phyloP scores from a whole-genome alignment of 768 basidiomycete genomes.

The Clavaria fumosa region DNA sequence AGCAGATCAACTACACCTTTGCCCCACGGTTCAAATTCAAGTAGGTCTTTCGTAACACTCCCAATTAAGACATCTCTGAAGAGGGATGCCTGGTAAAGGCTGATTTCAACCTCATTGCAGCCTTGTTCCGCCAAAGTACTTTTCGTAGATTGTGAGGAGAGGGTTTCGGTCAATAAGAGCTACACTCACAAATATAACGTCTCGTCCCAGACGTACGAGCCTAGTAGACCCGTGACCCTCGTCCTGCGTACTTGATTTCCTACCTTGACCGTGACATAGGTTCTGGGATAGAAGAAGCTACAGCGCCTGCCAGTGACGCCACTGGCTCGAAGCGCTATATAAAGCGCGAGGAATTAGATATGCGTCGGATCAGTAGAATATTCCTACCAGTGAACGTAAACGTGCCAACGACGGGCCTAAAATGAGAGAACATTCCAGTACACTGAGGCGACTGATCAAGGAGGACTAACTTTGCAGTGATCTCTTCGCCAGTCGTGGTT shows the following conservation, averaged over 20 bases:
- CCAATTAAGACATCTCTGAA: background rate
- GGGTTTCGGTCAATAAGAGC: too few relatives aligned
- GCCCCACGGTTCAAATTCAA: background rate
- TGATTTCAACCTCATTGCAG: background rate
- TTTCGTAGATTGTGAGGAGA: too few relatives aligned
- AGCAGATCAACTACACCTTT: background rate
- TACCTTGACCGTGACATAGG: background rate
- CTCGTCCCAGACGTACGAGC: background rate
- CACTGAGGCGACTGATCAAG: too few relatives aligned
- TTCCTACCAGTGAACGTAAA: too few relatives aligned
- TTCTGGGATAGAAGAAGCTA: background rate
- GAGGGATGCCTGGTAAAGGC: background rate
- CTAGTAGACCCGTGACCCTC: background rate
- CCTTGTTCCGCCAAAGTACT: background rate
- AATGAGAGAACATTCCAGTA: too few relatives aligned
- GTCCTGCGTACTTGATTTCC: background rate
- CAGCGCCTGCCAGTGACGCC: background rate
- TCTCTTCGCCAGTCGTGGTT: too few relatives aligned
- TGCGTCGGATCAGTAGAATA: too few relatives aligned
- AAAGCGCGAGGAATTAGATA: too few relatives aligned
- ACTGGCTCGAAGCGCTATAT: too few relatives aligned
- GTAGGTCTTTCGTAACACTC: slow-evolving; percentile 1
- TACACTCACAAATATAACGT: background rate
- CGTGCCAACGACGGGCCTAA: too few relatives aligned
- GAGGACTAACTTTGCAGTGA: too few relatives aligned